Evolutionary conservation across 768 basidiomycete genomes (phyloP).

Genomic region (Leccinum imitatum): DNA sequence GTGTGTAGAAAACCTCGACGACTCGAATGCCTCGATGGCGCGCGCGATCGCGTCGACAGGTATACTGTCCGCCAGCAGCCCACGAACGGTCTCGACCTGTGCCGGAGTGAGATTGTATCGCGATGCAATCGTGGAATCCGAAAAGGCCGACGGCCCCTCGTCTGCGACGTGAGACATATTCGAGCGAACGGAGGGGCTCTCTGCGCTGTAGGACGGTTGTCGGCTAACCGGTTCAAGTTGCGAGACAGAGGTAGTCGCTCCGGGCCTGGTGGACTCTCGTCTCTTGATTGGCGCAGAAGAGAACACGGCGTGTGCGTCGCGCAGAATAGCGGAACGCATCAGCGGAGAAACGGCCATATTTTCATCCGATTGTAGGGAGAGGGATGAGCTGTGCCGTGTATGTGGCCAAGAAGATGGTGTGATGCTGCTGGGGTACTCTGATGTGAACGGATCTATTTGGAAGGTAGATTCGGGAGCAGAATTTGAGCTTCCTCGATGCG

Average conservation of each 20-base stretch:
- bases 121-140: neutral
- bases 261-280: too few relatives aligned
- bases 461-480: neutral
- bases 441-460: constrained; percentile 6
- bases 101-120: neutral
- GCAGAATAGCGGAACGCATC: constrained; percentile 13
- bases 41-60: too few relatives aligned
- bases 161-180: neutral
- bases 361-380: neutral
- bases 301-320: constrained; percentile 6
- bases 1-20: too few relatives aligned
- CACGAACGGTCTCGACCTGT: too few relatives aligned
- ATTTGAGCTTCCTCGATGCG: neutral
- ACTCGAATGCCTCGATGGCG: too few relatives aligned
- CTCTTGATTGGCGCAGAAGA: neutral
- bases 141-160: neutral
- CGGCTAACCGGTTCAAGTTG: constrained; percentile 1
- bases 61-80: too few relatives aligned
- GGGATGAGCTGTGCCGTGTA: too few relatives aligned
- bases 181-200: neutral
- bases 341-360: neutral
- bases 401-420: neutral
- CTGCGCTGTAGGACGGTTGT: neutral
- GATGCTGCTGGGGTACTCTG: too few relatives aligned
- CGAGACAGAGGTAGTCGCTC: neutral